Evolutionary conservation across 257 asterid genomes (phyloP), one percentile per base, ranked within the genome.

Genomic region (Phtheirospermum japonicum): DNA sequence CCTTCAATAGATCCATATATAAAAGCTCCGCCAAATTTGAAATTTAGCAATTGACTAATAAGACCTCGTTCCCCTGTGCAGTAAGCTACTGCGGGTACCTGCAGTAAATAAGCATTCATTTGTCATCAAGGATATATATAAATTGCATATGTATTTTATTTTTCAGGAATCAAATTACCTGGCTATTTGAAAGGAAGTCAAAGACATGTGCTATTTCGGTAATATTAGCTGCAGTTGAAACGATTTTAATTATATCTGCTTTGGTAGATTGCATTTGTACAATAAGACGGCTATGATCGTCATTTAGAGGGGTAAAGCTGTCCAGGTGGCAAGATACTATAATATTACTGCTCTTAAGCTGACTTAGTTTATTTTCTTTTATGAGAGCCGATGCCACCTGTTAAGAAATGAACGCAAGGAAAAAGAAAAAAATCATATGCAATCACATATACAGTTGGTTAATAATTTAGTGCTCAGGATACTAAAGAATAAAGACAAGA

Each of bases 351-450:
- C 26, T 48, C 53, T 48, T 48, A 17, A 48, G 8, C 26, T 16
- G 53, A 17, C 9, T 16, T 23, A 48, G 20, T 0, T 48, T 48
- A 16, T 48, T 23, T 48, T 48, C 28, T 48, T 48, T 48, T 0
- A 18, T 9, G 53, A 48, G 53, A 48, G 53, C 8, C 53, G 53
- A 48, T 7, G 53, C 53, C n/a, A 48, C 26, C 51, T 45, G 51
- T 14, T 10, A 18, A 12, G 51, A 45, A 13, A 45, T n/a, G 19
- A 45, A n/a, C 17, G 12, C 51, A 12, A n/a, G n/a, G n/a, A n/a
- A n/a, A n/a, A n/a, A n/a, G n/a, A n/a, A n/a, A n/a, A n/a, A n/a
- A n/a, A n/a, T n/a, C n/a, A n/a, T n/a, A n/a, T n/a, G n/a, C n/a
- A n/a, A n/a, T n/a, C n/a, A n/a, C n/a, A n/a, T n/a, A n/a, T n/a